Base-by-base conservation (phyloP, 192 early-diverging fungal species). In the Gamsiella multidivaricata region DNA sequence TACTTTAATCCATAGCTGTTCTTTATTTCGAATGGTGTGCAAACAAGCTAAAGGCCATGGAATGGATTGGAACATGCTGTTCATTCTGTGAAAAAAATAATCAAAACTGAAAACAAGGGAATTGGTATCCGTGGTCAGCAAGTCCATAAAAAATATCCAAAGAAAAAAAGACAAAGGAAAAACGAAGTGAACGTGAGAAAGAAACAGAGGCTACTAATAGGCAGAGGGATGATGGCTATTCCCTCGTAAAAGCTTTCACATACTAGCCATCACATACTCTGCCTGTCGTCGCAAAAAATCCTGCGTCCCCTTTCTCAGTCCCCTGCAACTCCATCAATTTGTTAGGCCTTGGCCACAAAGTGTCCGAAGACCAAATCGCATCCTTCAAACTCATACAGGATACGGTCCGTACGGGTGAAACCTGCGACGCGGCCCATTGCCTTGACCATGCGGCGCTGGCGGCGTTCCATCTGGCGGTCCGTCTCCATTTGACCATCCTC, bases 311-410 rank as follows among this genome's bases (percentile, higher is more conserved):
- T 52, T n/a, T 42, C 28, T 42, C 47, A 22, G 26, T 41, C 49
- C 17, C 5, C 11, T 20, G n/a, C n/a, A n/a, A n/a, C n/a, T n/a
- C n/a, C n/a, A n/a, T n/a, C n/a, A n/a, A n/a, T n/a, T n/a, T n/a
- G n/a, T 65, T 73, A 73, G 32, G 70, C 70, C 41, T 65, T 64
- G 46, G 61, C 61, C 5, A 65, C 69, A 74, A 90, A 95, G 80
- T 93, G 91, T 32, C 85, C 90, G 85, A 93, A 95, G 61, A 91
- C 85, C 31, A 95, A 79, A 79, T 92, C 89, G 72, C 92, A 95
- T 33, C 89, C 88, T 53, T 91, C 90, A 84, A 95, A 92, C 65
- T 92, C 91, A 78, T 93, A 93, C 37, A 95, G 70, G 32, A 94
- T 92, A 34, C 88, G 82, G 65, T 95, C 91, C 2, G 85, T 83